These are phyloP conservation scores for Metschnikowia lachancei DNA, from an alignment of 805 yeast genomes.

Conservation along the genomic window DNA sequence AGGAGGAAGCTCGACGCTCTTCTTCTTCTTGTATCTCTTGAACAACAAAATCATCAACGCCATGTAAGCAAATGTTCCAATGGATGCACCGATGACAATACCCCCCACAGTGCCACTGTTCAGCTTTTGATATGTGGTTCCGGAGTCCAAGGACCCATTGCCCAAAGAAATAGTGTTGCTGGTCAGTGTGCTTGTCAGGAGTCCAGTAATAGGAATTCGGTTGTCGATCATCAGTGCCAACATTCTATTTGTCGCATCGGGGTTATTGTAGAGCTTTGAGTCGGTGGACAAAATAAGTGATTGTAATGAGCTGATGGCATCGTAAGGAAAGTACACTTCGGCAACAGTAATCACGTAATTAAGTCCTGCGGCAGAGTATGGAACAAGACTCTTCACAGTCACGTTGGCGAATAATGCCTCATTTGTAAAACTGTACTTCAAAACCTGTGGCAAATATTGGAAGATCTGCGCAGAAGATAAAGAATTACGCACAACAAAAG, in stretches of 20 bases:
- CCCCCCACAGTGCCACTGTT: conserved; percentile 59
- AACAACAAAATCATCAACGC: conserved; percentile 55
- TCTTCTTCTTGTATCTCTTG: conserved; percentile 45
- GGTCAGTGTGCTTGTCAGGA: conserved; percentile 22
- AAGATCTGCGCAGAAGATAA: conserved; percentile 81
- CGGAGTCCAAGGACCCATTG: conserved; percentile 37
- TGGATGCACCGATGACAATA: conserved; percentile 77
- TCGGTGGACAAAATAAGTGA: conserved; percentile 45
- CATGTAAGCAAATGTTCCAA: conserved; percentile 69
- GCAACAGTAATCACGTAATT: conserved; percentile 83
- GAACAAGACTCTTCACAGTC: conserved; percentile 67
- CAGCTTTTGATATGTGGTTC: conserved; percentile 8
- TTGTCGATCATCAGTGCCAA: conserved; percentile 73
- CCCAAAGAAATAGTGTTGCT: conserved; percentile 14
- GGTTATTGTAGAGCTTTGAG: conserved; percentile 62
- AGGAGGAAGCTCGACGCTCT: conserved; percentile 40
- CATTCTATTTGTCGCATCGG: conserved; percentile 51
- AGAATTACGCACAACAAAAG: conserved; percentile 71
- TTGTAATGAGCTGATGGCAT: conserved; percentile 48
- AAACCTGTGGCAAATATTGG: conserved; percentile 74
- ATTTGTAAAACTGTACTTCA: conserved; percentile 57
- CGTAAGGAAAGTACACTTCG: conserved; percentile 73
- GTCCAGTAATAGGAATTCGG: conserved; percentile 56
- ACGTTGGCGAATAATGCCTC: conserved; percentile 35
- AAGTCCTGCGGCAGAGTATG: conserved; percentile 55